Percentiles rank a stretch among this genome's conserved stretches.
Evolutionary conservation across 768 basidiomycete genomes (phyloP).

Genomic region (Suillus hirtellus): DNA sequence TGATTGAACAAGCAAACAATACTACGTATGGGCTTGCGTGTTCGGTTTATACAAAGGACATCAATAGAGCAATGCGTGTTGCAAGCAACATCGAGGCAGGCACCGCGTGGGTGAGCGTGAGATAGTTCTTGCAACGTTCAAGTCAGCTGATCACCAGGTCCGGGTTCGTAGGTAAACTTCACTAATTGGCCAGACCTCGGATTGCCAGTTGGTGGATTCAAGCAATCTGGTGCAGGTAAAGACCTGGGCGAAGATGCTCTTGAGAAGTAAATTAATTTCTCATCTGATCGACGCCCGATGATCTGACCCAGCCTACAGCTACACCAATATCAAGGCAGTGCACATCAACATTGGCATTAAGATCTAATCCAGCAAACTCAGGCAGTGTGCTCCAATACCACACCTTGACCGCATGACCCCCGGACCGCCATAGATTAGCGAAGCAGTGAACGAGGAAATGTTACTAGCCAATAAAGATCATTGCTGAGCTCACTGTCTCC

Average conservation of each 20-base stretch:
- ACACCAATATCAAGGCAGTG: constrained; percentile 60
- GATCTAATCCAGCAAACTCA: constrained; percentile 16
- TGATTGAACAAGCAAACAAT: constrained; percentile 78
- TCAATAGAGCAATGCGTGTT: constrained; percentile 70
- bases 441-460: constrained; percentile 7
- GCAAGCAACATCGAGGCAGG: constrained; percentile 81
- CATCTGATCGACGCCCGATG: constrained; percentile 50
- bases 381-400: constrained; percentile 4
- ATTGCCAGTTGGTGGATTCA: constrained; percentile 85
- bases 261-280: constrained; percentile 37
- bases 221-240: constrained; percentile 78
- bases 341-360: constrained; percentile 53
- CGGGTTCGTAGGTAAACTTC: constrained; percentile 78
- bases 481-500: constrained; percentile 2
- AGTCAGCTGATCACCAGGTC: constrained; percentile 13
- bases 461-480: constrained; percentile 4
- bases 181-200: constrained; percentile 30
- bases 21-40: constrained; percentile 85
- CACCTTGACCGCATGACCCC: constrained; percentile 5
- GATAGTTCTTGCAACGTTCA: background rate
- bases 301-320: constrained; percentile 33
- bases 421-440: constrained; percentile 5
- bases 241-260: constrained; percentile 79
- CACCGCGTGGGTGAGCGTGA: constrained; percentile 61
- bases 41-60: constrained; percentile 80